These are phyloP conservation scores for Candida cerambycidarum DNA, from an alignment of 805 yeast genomes.

Conservation along the genomic window DNA sequence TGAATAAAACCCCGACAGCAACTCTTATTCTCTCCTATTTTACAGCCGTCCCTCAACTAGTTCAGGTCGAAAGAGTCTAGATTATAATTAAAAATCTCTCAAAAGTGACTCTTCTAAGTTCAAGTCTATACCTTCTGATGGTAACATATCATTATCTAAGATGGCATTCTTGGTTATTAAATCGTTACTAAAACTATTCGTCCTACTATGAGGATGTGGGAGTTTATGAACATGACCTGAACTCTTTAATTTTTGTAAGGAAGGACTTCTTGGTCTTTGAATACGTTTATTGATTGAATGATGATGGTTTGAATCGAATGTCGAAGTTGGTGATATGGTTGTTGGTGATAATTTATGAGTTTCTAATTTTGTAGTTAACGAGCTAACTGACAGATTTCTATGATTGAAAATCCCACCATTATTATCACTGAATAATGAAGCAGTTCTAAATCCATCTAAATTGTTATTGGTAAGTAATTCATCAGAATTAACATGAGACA, in stretches of 20 bases:
- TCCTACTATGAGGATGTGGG: conserved; percentile 8
- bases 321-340: conserved; percentile 10
- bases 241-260: conserved; percentile 18
- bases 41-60: no score
- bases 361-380: conserved; percentile 30
- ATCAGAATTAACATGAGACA: conserved; percentile 3
- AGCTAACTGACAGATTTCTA: conserved; percentile 17
- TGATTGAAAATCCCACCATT: conserved; percentile 6
- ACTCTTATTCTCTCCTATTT: neutral
- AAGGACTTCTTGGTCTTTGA: conserved; percentile 16
- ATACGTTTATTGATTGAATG: conserved; percentile 1
- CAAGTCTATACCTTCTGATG: conserved; percentile 13
- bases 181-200: conserved; percentile 10
- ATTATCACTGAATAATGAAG: conserved; percentile 12
- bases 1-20: no score
- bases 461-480: neutral
- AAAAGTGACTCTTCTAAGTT: conserved; percentile 7
- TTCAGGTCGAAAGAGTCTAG: no score
- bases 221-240: conserved; percentile 24
- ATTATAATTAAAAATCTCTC: neutral
- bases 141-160: conserved; percentile 11
- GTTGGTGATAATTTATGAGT: conserved; percentile 26
- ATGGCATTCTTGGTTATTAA: conserved; percentile 7
- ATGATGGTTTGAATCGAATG: conserved; percentile 8
- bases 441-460: conserved; percentile 6